A percentile compares a stretch with the other conserved stretches of the same genome.
phyloP scores from a whole-genome alignment of 139 green algal genomes.

The Microglena sp. region DNA sequence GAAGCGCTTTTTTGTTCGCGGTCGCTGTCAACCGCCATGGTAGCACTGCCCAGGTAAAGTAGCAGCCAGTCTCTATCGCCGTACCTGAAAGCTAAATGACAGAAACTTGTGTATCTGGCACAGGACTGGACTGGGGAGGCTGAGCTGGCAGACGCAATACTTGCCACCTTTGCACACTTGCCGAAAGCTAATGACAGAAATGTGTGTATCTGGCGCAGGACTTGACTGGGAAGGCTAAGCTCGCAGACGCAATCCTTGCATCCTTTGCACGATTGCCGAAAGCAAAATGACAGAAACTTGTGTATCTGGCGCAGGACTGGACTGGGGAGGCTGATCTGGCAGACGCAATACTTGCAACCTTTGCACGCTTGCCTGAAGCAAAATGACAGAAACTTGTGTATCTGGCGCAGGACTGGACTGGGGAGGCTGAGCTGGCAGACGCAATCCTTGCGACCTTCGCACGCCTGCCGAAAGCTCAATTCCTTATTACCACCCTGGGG shows the following conservation, averaged over 20 bases:
- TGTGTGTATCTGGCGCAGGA: not conserved
- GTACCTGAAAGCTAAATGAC: no score
- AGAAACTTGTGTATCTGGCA: no score
- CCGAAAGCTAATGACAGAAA: no score
- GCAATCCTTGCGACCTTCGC: slow-evolving; percentile 52
- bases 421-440: slow-evolving; percentile 50
- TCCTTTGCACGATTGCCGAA: slow-evolving; percentile 46
- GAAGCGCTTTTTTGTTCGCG: no score
- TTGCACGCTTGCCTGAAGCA: slow-evolving; percentile 61
- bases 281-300: no score
- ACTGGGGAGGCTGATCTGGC: slow-evolving; percentile 53
- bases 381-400: no score
- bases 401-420: slow-evolving; percentile 39
- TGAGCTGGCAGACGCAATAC: slow-evolving; percentile 58
- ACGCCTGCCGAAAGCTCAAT: slow-evolving; percentile 53
- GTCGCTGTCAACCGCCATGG: no score
- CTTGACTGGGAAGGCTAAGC: slow-evolving; percentile 51
- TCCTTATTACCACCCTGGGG: slow-evolving; percentile 63
- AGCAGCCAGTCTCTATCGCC: no score
- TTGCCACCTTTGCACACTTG: slow-evolving; percentile 45
- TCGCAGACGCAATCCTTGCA: slow-evolving; percentile 63
- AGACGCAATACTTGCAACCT: slow-evolving; percentile 59
- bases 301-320: no score
- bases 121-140: slow-evolving; percentile 54
- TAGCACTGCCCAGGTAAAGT: no score